Base-by-base conservation (phyloP, 2,329 filamentous ascomycete genomes). In the Fusarium globosum region DNA sequence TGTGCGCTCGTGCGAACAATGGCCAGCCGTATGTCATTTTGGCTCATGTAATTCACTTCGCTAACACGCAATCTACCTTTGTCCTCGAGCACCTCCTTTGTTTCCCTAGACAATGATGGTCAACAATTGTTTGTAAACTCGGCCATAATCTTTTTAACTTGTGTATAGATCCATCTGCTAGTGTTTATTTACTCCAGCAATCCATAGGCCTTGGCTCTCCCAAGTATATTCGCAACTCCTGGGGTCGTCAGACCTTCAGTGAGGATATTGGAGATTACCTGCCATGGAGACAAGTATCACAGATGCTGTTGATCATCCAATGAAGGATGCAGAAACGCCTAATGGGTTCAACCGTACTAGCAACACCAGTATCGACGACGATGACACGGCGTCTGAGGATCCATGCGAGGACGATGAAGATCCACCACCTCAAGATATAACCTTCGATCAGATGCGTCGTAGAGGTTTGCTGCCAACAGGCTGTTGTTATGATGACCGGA, bases 401-500 rank as follows among this genome's bases (percentile, higher is more conserved):
- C 82, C 78, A 64, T 82, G 78, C 46, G 79, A 82, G 38, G 80
- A 80, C 33, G 82, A 82, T 18, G 82, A 77, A 20, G 80, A 81
- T 20, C 78, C 80, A 2, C 81, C 82, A 15, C 81, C 82, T 6
- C 82, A 83, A 21, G 80, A 82, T 15, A 77, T 85, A 6, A 81
- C 81, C 12, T 76, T 80, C 4, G 82, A 81, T 6, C 81, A 83
- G 58, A 75, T 86, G 57, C 80, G 80, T 20, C 83, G 83, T 64
- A 85, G 83, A 42, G 86, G 86, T 4, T 82, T 89, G 33, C 85
- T 94, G 4, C 89, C 92, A 0, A 95, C 93, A 0, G 94, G 94
- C 7, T 90, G 93, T 69, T 96, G 94, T 74, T 99, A 98, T 80
- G 96, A 99, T 83, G 91, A 94, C 65, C 91, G 96, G 38, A 99